Evolutionary conservation across 768 basidiomycete genomes (phyloP), one percentile per base, ranked within the genome.

Genomic region (Scleroderma citrinum): DNA sequence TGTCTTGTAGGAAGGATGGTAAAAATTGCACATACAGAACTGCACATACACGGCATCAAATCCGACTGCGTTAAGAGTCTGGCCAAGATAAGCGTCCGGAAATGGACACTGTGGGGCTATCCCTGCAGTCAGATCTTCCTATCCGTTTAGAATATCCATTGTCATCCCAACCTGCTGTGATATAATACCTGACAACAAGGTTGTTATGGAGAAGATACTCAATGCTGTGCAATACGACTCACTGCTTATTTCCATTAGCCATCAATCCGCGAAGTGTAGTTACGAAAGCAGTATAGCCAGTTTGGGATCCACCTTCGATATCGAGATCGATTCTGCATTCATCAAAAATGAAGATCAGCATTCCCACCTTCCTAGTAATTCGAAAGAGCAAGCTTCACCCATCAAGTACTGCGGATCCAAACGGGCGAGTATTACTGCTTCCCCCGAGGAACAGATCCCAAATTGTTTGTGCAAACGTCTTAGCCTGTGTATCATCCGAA

Each of bases 381-480:
- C 21, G 11, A 26, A 13, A 40, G 14, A 11, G 20, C n/a, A 44
- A 30, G 55, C 44, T 61, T 14, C 37, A 85, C 85, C 87, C 87
- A 56, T 88, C 86, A 21, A 89, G 71, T 44, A 87, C 74, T 3
- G 85, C 87, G 51, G 55, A 64, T 21, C 87, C 87, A 56, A 89
- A 89, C 0, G 86, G 87, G 50, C 86, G 75, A 14, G 78, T 84
- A 23, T 61, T 61, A 50, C 76, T 79, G 1, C 69, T 71, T 16
- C 84, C 83, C 8, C 85, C 86, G 24, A 88, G 68, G 64, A 87
- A 87, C 43, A 84, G 51, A 44, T 65, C 45, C 87, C 87, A 88
- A 45, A 89, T 78, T 0, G 78, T 80, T 46, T 81, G 70, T 0
- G 80, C 85, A 60, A 85, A 87, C 3, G 70, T 62, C 12, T 65